These are phyloP conservation scores for Phaffia tasmanica DNA, from an alignment of 768 basidiomycete genomes.

Conservation along the genomic window DNA sequence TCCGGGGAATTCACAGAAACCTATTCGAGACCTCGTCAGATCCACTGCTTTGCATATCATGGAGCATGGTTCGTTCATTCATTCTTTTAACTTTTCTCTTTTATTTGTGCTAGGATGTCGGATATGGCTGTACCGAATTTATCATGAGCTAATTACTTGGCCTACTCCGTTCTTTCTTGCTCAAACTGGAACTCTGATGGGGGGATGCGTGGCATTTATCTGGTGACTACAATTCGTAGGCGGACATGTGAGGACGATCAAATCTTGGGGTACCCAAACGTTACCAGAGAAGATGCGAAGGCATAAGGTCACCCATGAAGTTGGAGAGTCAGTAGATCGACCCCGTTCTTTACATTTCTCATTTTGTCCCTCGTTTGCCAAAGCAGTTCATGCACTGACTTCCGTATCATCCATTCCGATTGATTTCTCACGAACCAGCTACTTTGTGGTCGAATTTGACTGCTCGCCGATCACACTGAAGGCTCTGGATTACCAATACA, in stretches of 20 bases:
- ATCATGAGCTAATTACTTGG: background rate
- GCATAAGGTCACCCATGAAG: conserved; percentile 19
- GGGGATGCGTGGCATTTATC: no score
- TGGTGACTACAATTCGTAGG: background rate
- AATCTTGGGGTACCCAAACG: conserved; percentile 23
- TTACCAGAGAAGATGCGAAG: conserved; percentile 21
- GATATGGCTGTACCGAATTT: background rate
- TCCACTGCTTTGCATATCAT: conserved; percentile 23
- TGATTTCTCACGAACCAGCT: background rate
- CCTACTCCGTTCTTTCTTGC: background rate
- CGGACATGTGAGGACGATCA: conserved; percentile 21
- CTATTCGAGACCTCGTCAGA: conserved; percentile 21
- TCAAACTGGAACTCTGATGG: no score
- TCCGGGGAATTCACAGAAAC: conserved; percentile 1
- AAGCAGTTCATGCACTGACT: no score
- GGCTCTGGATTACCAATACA: conserved; percentile 10
- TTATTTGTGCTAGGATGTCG: background rate
- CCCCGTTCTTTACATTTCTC: background rate
- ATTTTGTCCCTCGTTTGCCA: no score
- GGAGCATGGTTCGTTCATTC: conserved; percentile 15
- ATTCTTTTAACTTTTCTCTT: background rate
- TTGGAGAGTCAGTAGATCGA: conserved; percentile 22
- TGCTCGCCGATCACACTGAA: conserved; percentile 24
- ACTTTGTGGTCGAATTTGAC: conserved; percentile 21
- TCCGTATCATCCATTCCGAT: background rate